Base-by-base conservation (phyloP, 2,329 filamentous ascomycete genomes). In the Apiospora phragmitis region DNA sequence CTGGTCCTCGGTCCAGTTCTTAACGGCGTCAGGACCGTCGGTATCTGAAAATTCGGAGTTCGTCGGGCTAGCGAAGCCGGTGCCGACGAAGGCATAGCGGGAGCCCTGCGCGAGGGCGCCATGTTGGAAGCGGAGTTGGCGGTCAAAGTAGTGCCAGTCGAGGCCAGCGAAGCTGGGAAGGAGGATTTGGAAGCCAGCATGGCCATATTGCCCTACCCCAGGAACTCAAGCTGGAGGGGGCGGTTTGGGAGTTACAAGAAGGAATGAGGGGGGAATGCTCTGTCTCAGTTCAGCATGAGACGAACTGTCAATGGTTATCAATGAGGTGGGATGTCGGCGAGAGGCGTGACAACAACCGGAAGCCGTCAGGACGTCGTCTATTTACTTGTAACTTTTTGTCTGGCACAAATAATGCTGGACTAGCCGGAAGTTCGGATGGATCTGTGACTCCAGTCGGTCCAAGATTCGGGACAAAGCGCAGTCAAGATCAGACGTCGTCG, bases 41-140 rank as follows among this genome's bases (percentile, higher is more conserved):
- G 89, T 87, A 74, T 97, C 94, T 32, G 94, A 96, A 81, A 97
- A 97, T 76, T 97, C 94, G 38, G 94, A 97, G 78, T 97, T 94
- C 74, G 94, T 97, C 62, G 95, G 94, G 79, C 94, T 97, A 55
- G 90, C 89, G 79, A 93, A 95, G 59, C 82, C 83, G 72, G 92
- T 88, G 71, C 85, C 24, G 85, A 76, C 35, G 82, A 81, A 65
- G 85, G 83, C 74, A 88, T 82, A 45, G 84, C 80, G 24, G 87
- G 86, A 21, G 83, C 81, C 76, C 89, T 85, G 76, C 87, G 85
- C 49, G 87, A 81, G 38, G 88, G 84, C 8, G 85, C 78, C 76
- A 89, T 84, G 71, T 84, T 81, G 65, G 86, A 80, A 68, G 87
- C 84, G 18, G 85, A 79, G 72, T 79, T 83, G n/a, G 86, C 79